A percentile compares a stretch with the other conserved stretches of the same genome.
Conservation (phyloP, 768 basidiomycete species). For the Leccinellum albellum region DNA sequence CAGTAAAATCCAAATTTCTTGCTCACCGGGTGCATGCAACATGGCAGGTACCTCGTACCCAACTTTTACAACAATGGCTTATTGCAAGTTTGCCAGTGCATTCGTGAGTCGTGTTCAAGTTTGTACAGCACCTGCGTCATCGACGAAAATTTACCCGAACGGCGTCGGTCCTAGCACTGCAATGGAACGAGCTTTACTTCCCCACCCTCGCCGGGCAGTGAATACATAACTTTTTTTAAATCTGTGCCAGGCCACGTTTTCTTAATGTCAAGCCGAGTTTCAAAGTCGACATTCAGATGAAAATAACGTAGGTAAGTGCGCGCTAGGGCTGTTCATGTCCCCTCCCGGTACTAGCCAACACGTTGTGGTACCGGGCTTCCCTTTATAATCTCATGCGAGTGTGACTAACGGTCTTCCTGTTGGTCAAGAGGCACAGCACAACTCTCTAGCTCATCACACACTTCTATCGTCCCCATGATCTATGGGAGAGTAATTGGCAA, state of each 20-base stretch:
- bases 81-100: neutral
- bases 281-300: constrained; percentile 10
- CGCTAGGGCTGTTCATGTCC: constrained; percentile 24
- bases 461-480: constrained; percentile 18
- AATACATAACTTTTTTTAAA: constrained; percentile 4
- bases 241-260: constrained; percentile 26
- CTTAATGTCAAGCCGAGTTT: constrained; percentile 17
- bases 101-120: neutral
- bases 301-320: constrained; percentile 16
- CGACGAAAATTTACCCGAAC: constrained; percentile 5
- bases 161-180: constrained; percentile 18
- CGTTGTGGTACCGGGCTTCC: constrained; percentile 18
- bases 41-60: neutral
- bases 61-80: neutral
- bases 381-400: constrained; percentile 26
- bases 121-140: constrained; percentile 13
- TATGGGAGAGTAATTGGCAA: constrained; percentile 29
- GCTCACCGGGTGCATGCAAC: constrained; percentile 2
- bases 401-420: constrained; percentile 12
- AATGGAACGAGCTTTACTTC: constrained; percentile 13
- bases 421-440: constrained; percentile 15
- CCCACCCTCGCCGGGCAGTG: constrained; percentile 14
- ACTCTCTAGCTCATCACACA: constrained; percentile 13
- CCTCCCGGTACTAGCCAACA: constrained; percentile 15
- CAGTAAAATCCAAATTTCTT: neutral